Evolutionary conservation across 1,139 yeast genomes (phyloP).

Genomic region (Hansenula lynferdii): DNA sequence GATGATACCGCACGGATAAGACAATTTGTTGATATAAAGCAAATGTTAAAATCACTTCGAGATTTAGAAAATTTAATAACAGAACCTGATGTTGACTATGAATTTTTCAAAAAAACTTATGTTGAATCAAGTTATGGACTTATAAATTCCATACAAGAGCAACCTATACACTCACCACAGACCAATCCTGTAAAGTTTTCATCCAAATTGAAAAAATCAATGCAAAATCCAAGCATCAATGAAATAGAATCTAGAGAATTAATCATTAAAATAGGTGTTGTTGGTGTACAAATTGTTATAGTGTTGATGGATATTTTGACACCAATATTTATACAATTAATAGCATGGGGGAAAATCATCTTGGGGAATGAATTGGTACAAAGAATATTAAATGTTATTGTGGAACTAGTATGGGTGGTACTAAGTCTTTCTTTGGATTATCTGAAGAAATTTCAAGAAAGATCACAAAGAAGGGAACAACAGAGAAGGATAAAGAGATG

Average conservation of each 20-base stretch:
- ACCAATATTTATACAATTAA: not conserved
- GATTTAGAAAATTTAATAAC: slow-evolving; percentile 9
- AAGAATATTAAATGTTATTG: not conserved
- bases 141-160: slow-evolving; percentile 10
- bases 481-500: too few species aligned
- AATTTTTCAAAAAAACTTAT: slow-evolving; percentile 8
- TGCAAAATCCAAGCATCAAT: too few species aligned
- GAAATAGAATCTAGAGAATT: not conserved
- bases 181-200: too few species aligned
- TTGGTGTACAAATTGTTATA: slow-evolving; percentile 1
- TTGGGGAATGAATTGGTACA: slow-evolving; percentile 2
- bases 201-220: too few species aligned
- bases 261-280: slow-evolving; percentile 2
- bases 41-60: slow-evolving; percentile 9
- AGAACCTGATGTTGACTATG: slow-evolving; percentile 7
- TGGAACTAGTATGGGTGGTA: slow-evolving; percentile 1
- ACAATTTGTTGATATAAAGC: slow-evolving; percentile 10
- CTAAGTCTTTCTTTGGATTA: slow-evolving; percentile 1
- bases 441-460: not conserved
- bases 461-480: not conserved
- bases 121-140: slow-evolving; percentile 9
- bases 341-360: not conserved
- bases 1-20: slow-evolving; percentile 7
- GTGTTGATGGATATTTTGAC: slow-evolving; percentile 1
- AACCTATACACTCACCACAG: too few species aligned